Evolutionary conservation across 2,329 filamentous ascomycete species (phyloP), one percentile per base, ranked within the genome.

Genomic region (Parastagonospora nodorum): DNA sequence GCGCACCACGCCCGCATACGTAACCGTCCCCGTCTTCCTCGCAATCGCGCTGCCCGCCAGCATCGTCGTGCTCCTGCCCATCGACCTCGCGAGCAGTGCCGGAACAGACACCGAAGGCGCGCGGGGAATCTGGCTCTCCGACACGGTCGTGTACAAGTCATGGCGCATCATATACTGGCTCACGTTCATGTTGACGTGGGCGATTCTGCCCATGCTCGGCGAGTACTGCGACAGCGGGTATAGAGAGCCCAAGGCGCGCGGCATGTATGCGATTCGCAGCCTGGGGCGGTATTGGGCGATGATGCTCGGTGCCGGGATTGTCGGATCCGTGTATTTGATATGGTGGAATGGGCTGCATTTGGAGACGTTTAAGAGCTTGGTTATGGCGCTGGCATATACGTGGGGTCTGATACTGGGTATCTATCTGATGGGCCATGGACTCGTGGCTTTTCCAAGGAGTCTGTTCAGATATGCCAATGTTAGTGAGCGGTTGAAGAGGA

Each of bases 161-260:
- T 99, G 94, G 94, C 85, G 93, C 69, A 93, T 99, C 58, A 88
- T 89, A 15, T 99, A 99, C 77, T 99, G 94, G 94, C 80, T 99
- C 48, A 97, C 93, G 0, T 99, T 99, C 76, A 86, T 87, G 43
- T 77, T 99, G 67, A 97, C 93, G 48, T 99, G 94, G 94, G 84
- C 92, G 55, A 91, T 99, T 56, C 86, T 99, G 31, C 94, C 94
- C 11, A 84, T 97, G 43, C 85, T 99, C 49, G 94, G 88, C 73
- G 93, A 97, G 74, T 99, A 96, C 74, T 88, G 90, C 74, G 94
- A 97, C 74, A 89, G 93, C 27, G 94, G 94, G 46, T 95, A 96
- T 72, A 88, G 92, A 63, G 91, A 96, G 56, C 88, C 92, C 4
- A 88, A 87, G 71, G 88, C 86, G 62, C 87, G 91, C 57, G 76